A percentile compares a stretch with the other conserved stretches of the same genome.
Evolutionary conservation across 2,329 filamentous ascomycete genomes (phyloP).

Genomic region (Pezicula neosporulosa): DNA sequence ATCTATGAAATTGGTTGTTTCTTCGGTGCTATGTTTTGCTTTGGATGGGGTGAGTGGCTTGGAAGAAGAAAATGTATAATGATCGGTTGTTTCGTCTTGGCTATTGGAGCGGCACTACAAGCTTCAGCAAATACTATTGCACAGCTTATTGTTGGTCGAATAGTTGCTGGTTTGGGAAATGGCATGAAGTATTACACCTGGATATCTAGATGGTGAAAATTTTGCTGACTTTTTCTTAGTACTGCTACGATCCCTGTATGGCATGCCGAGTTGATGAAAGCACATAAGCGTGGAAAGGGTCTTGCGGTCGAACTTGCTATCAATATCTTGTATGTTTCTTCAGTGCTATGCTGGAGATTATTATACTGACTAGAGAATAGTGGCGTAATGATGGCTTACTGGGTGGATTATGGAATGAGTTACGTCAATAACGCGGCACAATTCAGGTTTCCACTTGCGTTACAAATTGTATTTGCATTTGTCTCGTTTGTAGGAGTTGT

Average conservation of each 20-base stretch:
- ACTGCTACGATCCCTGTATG: slow-evolving; percentile 44
- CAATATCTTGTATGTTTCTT: slow-evolving; percentile 30
- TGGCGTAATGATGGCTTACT: slow-evolving; percentile 32
- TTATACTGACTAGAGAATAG: background rate
- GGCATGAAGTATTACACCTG: slow-evolving; percentile 33
- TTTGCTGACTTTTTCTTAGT: no score
- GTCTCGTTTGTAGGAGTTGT: slow-evolving; percentile 29
- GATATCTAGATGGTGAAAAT: no score
- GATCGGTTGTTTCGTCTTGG: slow-evolving; percentile 36
- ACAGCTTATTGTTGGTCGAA: slow-evolving; percentile 40
- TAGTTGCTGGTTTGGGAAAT: slow-evolving; percentile 42
- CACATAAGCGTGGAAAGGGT: slow-evolving; percentile 34
- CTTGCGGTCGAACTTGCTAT: slow-evolving; percentile 31
- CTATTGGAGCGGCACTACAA: slow-evolving; percentile 40
- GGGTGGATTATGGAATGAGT: slow-evolving; percentile 36
- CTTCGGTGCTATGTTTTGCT: slow-evolving; percentile 40
- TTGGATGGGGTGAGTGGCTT: slow-evolving; percentile 38
- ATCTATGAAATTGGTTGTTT: slow-evolving; percentile 45
- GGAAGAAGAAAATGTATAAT: slow-evolving; percentile 40
- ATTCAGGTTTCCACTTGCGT: slow-evolving; percentile 48
- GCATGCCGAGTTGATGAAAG: slow-evolving; percentile 40
- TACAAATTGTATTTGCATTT: slow-evolving; percentile 40
- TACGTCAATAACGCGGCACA: slow-evolving; percentile 31
- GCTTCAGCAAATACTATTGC: slow-evolving; percentile 35
- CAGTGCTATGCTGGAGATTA: background rate